Evolutionary conservation across 345 rosid genomes (phyloP), one percentile per base, ranked within the genome.

Genomic region (Citrus trifoliata): DNA sequence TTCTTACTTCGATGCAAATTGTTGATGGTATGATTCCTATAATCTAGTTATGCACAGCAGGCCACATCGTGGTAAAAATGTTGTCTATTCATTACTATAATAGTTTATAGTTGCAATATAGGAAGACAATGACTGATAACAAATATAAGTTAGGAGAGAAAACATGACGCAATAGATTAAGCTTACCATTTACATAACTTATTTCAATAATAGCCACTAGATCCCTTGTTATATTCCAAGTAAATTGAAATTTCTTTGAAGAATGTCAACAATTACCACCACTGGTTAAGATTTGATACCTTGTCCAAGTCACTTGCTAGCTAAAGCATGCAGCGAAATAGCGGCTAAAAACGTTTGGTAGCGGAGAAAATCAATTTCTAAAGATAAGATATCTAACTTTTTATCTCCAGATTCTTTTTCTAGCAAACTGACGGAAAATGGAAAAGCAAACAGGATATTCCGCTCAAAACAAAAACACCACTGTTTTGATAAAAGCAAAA

Each of bases 331-430:
- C 56, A 37, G 48, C 28, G 61, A 63, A 2, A 30, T 6, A 63
- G 46, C 24, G 32, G 61, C 56, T 21, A 4, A 1, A 24, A 4
- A 8, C 12, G 27, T 53, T 67, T 67, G 79, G 64, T 53, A 24
- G 56, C 56, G 25, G 37, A 32, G 38, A 67, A 53, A 7, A 12
- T 22, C 4, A 33, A 76, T 65, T 48, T 55, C 18, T 10, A 10
- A 3, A 10, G 59, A 70, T 33, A 70, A 61, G 78, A 79, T 72
- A 33, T 79, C 67, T 16, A 37, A 53, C 6, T 70, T 64, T 64
- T 56, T 65, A 61, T 22, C 42, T 59, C 42, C 21, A 1, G 62
- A 14, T 1, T 6, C 46, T 27, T 21, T 40, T 63, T 66, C 42
- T 58, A 7, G 28, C 35, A 19, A 65, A 13, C 56, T 21, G 25